Evolutionary conservation across 2,329 filamentous ascomycete species (phyloP), one percentile per base, ranked within the genome.

Genomic region (Raffaelea arxii): DNA sequence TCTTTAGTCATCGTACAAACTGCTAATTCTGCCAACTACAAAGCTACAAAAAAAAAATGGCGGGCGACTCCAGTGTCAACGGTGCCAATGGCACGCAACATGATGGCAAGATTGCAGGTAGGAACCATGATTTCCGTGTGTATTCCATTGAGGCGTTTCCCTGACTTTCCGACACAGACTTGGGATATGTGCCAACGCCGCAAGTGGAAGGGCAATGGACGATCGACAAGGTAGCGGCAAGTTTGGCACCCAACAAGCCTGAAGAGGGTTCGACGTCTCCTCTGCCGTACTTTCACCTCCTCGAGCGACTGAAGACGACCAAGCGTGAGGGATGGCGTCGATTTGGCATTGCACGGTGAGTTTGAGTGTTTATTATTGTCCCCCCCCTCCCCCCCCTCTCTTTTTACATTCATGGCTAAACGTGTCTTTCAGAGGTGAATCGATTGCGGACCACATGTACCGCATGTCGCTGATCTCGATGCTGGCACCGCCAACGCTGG

Each of bases 391-490:
- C 6, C 40, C 24, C 21, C 14, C 25, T 14, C 3, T 30, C 6
- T 6, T 22, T 5, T 6, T 45, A 32, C 27, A n/a, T 36, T 37
- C 22, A 25, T 9, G 39, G 22, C 40, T 30, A 4, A 42, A 16
- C 18, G 7, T 3, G 21, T 9, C 9, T 41, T 19, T 18, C 12
- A 81, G 75, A 48, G 85, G 87, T 62, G 92, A 98, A 66, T 94
- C 88, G 2, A 96, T 98, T 60, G 78, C 87, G 46, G 92, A 98
- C 69, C 92, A 98, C 74, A 98, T 98, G 92, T 98, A 97, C 68
- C 89, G 92, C 67, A 98, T 98, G 92, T 88, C 90, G 43, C 78
- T 98, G 55, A 88, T 98, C 64, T 89, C 87, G 53, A 86, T 98
- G 82, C 78, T 96, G 54, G 89, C 88, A 3, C 91, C 92, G 2